phyloP scores from a whole-genome alignment of 208 protist genomes.

The Leishmania major region DNA sequence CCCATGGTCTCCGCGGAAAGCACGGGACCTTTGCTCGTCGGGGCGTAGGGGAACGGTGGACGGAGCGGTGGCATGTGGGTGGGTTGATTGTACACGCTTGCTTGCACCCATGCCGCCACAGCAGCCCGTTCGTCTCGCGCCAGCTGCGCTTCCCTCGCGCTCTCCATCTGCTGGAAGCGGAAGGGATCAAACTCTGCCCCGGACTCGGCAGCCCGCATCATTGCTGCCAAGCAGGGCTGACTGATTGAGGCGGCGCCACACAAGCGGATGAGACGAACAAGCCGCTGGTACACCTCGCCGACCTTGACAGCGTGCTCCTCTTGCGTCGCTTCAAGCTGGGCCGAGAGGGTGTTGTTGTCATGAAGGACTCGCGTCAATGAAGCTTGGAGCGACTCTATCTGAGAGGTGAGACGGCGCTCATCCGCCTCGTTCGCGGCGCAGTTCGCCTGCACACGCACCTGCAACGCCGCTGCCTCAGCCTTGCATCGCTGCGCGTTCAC shows the following conservation, averaged over 20 bases:
- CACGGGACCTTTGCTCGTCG: conserved; percentile 25
- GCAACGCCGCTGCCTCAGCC: conserved; percentile 58
- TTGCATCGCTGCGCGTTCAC: conserved; percentile 48
- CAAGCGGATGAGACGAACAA: conserved; percentile 20
- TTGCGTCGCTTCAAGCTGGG: conserved; percentile 26
- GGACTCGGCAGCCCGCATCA: conserved; percentile 33
- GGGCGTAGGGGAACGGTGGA: conserved; percentile 22
- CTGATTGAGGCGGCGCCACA: conserved; percentile 28
- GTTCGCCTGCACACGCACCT: conserved; percentile 46
- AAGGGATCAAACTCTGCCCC: conserved; percentile 27
- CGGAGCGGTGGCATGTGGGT: conserved; percentile 38
- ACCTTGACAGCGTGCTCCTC: conserved; percentile 24
- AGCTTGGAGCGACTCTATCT: conserved; percentile 41
- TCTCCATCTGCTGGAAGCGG: conserved; percentile 28
- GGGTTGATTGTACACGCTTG: conserved; percentile 45
- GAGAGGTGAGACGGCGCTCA: conserved; percentile 36
- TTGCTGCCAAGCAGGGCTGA: conserved; percentile 27
- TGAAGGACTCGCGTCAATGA: conserved; percentile 22
- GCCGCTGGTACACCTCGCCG: conserved; percentile 26
- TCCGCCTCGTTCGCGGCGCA: conserved; percentile 45
- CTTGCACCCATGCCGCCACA: conserved; percentile 39
- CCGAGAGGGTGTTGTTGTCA: conserved; percentile 23
- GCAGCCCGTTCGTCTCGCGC: conserved; percentile 29
- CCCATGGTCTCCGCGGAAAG: conserved; percentile 26
- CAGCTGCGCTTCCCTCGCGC: conserved; percentile 18